Percentiles rank a stretch among this genome's conserved stretches.
Conservation (phyloP, 495 filamentous ascomycete species). For the Neurospora intermedia region DNA sequence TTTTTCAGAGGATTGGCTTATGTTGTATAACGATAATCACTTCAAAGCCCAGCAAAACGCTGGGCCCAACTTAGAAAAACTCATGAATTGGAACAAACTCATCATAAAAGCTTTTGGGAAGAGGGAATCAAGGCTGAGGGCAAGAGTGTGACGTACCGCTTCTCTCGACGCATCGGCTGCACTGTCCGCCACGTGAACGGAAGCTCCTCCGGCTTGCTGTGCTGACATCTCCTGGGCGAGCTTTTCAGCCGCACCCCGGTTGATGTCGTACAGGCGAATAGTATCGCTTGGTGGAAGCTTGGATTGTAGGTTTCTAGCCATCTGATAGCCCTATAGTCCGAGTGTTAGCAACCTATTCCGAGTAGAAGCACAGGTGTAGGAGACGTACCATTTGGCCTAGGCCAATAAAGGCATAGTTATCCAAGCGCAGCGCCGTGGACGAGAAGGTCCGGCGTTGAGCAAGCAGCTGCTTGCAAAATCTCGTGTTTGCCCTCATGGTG, state of each 20-base stretch:
- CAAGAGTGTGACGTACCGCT: slow-evolving; percentile 48
- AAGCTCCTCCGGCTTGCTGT: slow-evolving; percentile 34
- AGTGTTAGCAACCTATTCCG: not conserved
- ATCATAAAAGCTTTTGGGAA: slow-evolving; percentile 28
- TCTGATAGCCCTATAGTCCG: slow-evolving; percentile 53
- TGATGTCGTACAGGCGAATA: slow-evolving; percentile 65
- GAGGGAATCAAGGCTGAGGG: not conserved
- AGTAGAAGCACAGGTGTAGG: not conserved
- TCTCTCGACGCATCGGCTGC: slow-evolving; percentile 56
- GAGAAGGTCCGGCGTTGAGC: slow-evolving; percentile 44
- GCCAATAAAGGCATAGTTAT: slow-evolving; percentile 75
- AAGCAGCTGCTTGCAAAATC: slow-evolving; percentile 17
- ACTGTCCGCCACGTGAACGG: slow-evolving; percentile 46
- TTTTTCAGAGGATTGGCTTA: slow-evolving; percentile 26
- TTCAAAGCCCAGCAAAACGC: slow-evolving; percentile 21
- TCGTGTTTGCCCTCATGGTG: slow-evolving; percentile 23
- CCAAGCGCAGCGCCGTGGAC: slow-evolving; percentile 39
- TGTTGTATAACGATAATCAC: slow-evolving; percentile 39
- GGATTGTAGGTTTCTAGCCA: slow-evolving; percentile 76
- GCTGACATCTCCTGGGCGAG: slow-evolving; percentile 52
- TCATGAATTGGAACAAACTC: slow-evolving; percentile 47
- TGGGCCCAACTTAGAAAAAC: slow-evolving; percentile 36
- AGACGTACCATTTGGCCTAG: slow-evolving; percentile 72
- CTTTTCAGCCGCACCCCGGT: slow-evolving; percentile 44
- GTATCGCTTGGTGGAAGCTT: slow-evolving; percentile 63